Percentiles rank a stretch among this genome's conserved stretches.
Evolutionary conservation across 768 basidiomycete genomes (phyloP).

Genomic region (Tricholoma hemisulphureum): DNA sequence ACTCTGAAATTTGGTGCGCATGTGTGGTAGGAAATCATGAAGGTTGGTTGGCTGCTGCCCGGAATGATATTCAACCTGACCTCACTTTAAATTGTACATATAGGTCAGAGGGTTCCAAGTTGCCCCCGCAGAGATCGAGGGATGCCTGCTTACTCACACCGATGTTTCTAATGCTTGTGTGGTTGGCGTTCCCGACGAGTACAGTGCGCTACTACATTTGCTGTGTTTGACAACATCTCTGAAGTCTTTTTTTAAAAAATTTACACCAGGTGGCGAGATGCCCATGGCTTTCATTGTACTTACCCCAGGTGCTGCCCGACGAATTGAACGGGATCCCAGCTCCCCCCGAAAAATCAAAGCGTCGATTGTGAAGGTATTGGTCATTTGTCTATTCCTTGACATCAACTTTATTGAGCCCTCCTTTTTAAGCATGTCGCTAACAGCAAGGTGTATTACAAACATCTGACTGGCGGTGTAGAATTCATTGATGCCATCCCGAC

Average conservation of each 20-base stretch:
- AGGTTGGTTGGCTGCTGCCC: conserved; percentile 27
- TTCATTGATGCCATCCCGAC: conserved; percentile 56
- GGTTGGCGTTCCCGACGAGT: conserved; percentile 65
- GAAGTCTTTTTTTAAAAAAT: neutral
- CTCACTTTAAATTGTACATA: conserved; percentile 16
- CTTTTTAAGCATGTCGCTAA: conserved; percentile 50
- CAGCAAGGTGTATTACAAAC: conserved; percentile 58
- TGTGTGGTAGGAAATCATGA: conserved; percentile 43
- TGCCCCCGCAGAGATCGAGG: conserved; percentile 72
- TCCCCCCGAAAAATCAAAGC: conserved; percentile 37
- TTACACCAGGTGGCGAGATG: conserved; percentile 53
- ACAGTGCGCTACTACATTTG: conserved; percentile 36
- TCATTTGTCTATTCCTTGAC: too few relatives aligned
- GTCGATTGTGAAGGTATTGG: conserved; percentile 51
- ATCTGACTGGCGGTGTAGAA: conserved; percentile 56
- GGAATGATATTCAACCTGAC: conserved; percentile 18
- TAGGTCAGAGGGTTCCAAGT: conserved; percentile 72
- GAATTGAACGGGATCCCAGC: conserved; percentile 27
- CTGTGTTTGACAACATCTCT: neutral
- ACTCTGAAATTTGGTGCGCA: neutral
- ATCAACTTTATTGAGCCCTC: too few relatives aligned
- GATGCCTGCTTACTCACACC: conserved; percentile 56
- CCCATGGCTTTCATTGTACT: conserved; percentile 69
- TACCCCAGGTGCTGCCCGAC: conserved; percentile 37
- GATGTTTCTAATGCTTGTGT: conserved; percentile 65